These are phyloP conservation scores for Halenospora varia DNA, from an alignment of 495 filamentous ascomycete species.

Conservation along the genomic window DNA sequence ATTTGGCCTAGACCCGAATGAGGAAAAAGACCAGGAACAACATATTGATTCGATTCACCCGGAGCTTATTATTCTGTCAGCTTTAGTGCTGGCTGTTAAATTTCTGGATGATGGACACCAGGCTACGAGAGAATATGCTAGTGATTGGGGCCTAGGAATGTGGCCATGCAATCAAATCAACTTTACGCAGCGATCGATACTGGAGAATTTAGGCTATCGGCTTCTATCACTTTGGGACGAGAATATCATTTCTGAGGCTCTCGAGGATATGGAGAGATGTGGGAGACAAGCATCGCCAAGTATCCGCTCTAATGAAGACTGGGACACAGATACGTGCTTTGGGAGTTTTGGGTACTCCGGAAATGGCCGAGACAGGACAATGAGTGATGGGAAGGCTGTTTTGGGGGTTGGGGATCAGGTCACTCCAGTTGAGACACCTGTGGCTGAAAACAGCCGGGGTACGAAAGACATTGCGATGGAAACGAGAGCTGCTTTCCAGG, in stretches of 20 bases:
- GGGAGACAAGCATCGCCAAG: constrained; percentile 27
- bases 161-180: constrained; percentile 54
- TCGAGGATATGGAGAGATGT: constrained; percentile 51
- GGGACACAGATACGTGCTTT: constrained; percentile 10
- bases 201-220: constrained; percentile 49
- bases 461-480: neutral
- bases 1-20: neutral
- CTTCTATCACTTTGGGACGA: constrained; percentile 47
- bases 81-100: constrained; percentile 47
- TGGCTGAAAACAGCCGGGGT: constrained; percentile 5
- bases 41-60: constrained; percentile 52
- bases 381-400: constrained; percentile 13
- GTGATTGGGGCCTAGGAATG: constrained; percentile 39
- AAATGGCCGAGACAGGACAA: neutral
- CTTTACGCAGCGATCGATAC: constrained; percentile 48
- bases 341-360: neutral
- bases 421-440: constrained; percentile 19
- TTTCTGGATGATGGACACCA: constrained; percentile 47
- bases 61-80: constrained; percentile 46
- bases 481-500: constrained; percentile 4
- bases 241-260: constrained; percentile 40
- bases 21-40: constrained; percentile 17
- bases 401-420: constrained; percentile 4
- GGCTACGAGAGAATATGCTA: constrained; percentile 37
- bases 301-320: constrained; percentile 11